These are phyloP conservation scores for Beauveria rudraprayagi DNA, from an alignment of 2,329 filamentous ascomycete species.

Conservation along the genomic window DNA sequence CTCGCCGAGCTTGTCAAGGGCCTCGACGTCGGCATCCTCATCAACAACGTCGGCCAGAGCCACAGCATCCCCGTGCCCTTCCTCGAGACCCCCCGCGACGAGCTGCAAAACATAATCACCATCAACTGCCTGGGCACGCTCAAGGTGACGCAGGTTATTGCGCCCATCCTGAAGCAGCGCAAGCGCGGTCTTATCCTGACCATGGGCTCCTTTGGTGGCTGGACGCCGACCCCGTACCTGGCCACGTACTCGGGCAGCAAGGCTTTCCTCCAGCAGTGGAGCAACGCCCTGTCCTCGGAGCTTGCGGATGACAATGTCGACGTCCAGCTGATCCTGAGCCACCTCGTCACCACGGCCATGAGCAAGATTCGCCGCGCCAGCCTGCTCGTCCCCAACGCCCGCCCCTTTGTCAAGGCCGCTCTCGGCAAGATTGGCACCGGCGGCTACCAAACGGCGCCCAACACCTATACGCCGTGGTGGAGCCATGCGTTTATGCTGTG, in stretches of 20 bases:
- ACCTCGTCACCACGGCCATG: constrained; percentile 94
- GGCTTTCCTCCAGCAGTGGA: constrained; percentile 97
- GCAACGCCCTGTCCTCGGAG: constrained; percentile 74
- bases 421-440: constrained; percentile 76
- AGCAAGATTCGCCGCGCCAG: constrained; percentile 83
- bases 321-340: constrained; percentile 85
- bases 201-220: constrained; percentile 94
- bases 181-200: constrained; percentile 86
- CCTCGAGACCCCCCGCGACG: constrained; percentile 65
- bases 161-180: constrained; percentile 75
- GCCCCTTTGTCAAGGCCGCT: constrained; percentile 70
- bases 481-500: constrained; percentile 84
- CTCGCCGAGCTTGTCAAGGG: constrained; percentile 60
- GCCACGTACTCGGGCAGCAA: constrained; percentile 98
- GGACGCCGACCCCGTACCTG: constrained; percentile 82
- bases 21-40: constrained; percentile 75
- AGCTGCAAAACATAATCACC: constrained; percentile 83
- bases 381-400: constrained; percentile 70
- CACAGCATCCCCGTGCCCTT: constrained; percentile 92
- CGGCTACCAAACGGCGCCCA: constrained; percentile 68
- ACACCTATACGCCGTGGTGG: constrained; percentile 91
- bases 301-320: constrained; percentile 72
- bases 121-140: constrained; percentile 94
- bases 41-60: constrained; percentile 96
- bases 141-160: constrained; percentile 76